Evolutionary conservation across 371 early-diverging fungal genomes (phyloP).

Genomic region (Mortierella polycephala): DNA sequence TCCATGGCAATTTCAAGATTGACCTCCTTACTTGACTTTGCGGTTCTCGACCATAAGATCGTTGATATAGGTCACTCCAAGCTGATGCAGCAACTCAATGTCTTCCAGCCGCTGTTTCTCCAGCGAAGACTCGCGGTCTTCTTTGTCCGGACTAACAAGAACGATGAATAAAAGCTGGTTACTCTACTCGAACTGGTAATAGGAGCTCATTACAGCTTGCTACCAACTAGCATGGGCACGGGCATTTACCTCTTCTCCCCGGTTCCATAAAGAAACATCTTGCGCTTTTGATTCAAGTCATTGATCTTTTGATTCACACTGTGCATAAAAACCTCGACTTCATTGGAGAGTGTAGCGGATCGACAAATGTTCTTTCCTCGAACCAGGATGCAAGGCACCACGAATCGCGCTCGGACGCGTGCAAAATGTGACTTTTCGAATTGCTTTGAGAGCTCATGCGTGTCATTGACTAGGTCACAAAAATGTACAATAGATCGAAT

Average conservation of each 20-base stretch:
- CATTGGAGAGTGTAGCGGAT: constrained; percentile 47
- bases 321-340: constrained; percentile 53
- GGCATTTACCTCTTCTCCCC: constrained; percentile 39
- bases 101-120: constrained; percentile 48
- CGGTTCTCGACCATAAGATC: constrained; percentile 55
- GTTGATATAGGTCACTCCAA: constrained; percentile 54
- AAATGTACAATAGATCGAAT: background rate
- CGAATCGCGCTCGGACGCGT: constrained; percentile 52
- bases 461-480: constrained; percentile 46
- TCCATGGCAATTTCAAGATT: background rate
- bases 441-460: constrained; percentile 43
- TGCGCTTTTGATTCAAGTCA: constrained; percentile 49
- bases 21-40: constrained; percentile 53
- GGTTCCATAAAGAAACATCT: constrained; percentile 49
- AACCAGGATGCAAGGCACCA: constrained; percentile 50
- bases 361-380: constrained; percentile 52
- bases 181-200: too few species aligned
- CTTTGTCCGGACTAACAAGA: constrained; percentile 42
- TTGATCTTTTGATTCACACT: constrained; percentile 49
- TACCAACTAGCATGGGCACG: too few species aligned
- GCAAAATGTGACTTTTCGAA: constrained; percentile 55
- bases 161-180: background rate
- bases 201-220: too few species aligned
- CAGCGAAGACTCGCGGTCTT: constrained; percentile 50
- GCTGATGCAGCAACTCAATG: constrained; percentile 43